Percentiles rank a stretch among this genome's conserved stretches.
Conservation (phyloP, 495 filamentous ascomycete genomes). For the Cladorrhinum samala region DNA sequence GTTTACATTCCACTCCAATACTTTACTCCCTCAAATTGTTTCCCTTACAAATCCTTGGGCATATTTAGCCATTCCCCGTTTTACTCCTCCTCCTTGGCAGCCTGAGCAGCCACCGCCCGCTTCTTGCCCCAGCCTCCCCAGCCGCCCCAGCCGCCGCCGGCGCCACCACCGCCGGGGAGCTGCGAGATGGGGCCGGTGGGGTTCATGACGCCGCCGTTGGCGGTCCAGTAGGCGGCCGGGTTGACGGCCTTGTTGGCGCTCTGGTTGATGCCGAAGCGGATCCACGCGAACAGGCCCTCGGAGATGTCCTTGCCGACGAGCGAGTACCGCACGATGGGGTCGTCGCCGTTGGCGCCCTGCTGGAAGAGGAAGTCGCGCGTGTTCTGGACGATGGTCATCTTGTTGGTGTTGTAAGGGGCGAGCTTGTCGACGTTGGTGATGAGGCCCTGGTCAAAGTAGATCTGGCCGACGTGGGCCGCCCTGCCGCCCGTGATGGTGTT, state of each 20-base stretch:
- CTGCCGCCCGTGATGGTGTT: slow-evolving; percentile 45
- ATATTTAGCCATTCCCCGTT: no score
- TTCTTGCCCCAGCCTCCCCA: no score
- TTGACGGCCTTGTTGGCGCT: slow-evolving; percentile 17
- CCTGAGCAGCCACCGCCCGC: no score
- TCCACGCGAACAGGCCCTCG: slow-evolving; percentile 54
- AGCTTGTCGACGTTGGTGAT: slow-evolving; percentile 38
- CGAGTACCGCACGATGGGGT: slow-evolving; percentile 53
- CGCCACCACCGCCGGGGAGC: slow-evolving; percentile 16
- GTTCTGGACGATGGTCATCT: slow-evolving; percentile 44
- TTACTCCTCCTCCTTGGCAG: no score
- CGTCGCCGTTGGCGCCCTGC: slow-evolving; percentile 44
- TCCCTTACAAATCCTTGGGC: no score
- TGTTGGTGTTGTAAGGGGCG: slow-evolving; percentile 53
- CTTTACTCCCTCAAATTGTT: no score
- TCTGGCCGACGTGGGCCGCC: slow-evolving; percentile 53
- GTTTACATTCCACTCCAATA: no score
- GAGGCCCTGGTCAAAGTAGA: slow-evolving; percentile 57
- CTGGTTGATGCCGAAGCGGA: slow-evolving; percentile 50
- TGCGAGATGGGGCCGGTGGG: slow-evolving; percentile 25
- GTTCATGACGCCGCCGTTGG: slow-evolving; percentile 30
- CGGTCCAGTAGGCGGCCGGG: slow-evolving; percentile 25
- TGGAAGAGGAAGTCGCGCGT: slow-evolving; percentile 45
- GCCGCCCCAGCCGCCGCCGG: slow-evolving; percentile 8
- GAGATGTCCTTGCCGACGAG: slow-evolving; percentile 45